Evolutionary conservation across 2,329 filamentous ascomycete species (phyloP).

Genomic region (Rachicladosporium sp.): DNA sequence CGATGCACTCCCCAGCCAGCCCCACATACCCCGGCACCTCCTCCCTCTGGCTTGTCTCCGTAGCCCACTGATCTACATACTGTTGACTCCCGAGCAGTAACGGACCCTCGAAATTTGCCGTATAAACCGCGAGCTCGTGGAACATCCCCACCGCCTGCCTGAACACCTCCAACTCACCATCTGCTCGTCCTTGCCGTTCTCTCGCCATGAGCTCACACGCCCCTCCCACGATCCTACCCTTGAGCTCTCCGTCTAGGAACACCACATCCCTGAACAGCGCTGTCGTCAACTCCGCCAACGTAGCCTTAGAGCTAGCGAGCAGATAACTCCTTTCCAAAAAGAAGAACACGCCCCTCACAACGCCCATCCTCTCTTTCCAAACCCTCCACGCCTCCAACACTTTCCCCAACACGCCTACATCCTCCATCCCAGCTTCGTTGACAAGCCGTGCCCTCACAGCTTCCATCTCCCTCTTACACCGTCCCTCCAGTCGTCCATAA

Average conservation of each 20-base stretch:
- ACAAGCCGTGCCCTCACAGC: constrained; percentile 48
- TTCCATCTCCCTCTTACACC: constrained; percentile 53
- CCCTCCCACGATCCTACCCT: constrained; percentile 48
- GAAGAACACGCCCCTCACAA: constrained; percentile 80
- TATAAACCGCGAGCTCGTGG: constrained; percentile 73
- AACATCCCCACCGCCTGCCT: constrained; percentile 69
- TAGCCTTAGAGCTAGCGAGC: constrained; percentile 57
- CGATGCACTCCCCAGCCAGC: constrained; percentile 56
- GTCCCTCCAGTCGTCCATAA: constrained; percentile 51
- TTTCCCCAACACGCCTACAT: constrained; percentile 51
- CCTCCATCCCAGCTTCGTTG: constrained; percentile 41
- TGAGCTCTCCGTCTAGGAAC: constrained; percentile 41
- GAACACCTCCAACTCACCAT: constrained; percentile 51
- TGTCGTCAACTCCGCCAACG: constrained; percentile 72
- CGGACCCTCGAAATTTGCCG: constrained; percentile 62
- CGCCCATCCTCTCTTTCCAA: constrained; percentile 70
- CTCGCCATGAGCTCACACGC: constrained; percentile 64
- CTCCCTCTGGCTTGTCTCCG: constrained; percentile 47
- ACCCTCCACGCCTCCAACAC: constrained; percentile 55
- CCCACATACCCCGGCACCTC: constrained; percentile 65
- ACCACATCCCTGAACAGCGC: constrained; percentile 57
- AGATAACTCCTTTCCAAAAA: constrained; percentile 88
- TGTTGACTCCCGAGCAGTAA: constrained; percentile 55
- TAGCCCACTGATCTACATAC: constrained; percentile 60
- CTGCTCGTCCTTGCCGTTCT: constrained; percentile 49